These are phyloP conservation scores for Lathyrus oleraceus DNA, from an alignment of 306 rosid species.

Conservation along the genomic window DNA sequence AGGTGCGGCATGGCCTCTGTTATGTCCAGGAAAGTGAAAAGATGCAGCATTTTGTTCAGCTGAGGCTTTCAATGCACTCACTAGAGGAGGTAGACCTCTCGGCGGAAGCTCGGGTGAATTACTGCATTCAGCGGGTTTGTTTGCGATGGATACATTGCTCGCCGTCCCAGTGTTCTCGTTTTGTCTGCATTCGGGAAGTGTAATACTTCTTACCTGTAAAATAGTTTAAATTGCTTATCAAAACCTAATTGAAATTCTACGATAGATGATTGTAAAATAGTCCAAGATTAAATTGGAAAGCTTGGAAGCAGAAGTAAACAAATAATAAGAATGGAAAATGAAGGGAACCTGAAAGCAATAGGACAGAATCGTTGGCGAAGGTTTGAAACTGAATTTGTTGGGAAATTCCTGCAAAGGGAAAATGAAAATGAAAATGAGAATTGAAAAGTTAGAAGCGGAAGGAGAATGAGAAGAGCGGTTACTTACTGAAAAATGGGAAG, in stretches of 20 bases:
- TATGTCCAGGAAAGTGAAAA: conserved; percentile 95
- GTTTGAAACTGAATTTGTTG: conserved; percentile 7
- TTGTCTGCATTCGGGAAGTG: no score
- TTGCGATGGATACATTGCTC: no score
- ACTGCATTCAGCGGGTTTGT: no score
- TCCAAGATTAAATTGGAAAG: no score
- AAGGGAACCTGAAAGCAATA: conserved; percentile 39
- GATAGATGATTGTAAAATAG: no score
- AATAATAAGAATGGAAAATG: no score
- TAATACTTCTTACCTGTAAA: no score
- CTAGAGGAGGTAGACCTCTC: no score
- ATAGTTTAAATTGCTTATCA: neutral
- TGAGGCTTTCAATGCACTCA: conserved; percentile 67
- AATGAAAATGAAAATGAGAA: neutral
- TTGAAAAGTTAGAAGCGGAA: neutral
- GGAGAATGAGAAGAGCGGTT: conserved; percentile 15
- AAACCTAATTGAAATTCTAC: no score
- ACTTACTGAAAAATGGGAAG: conserved; percentile 19
- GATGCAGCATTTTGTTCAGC: conserved; percentile 61
- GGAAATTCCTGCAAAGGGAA: conserved; percentile 29
- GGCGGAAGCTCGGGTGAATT: no score
- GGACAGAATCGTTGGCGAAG: conserved; percentile 23
- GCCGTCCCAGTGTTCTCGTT: no score
- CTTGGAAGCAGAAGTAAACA: no score
- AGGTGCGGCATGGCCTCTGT: conserved; percentile 87